Evolutionary conservation across 139 green algal species (phyloP).

Genomic region (Eudorina sp.): DNA sequence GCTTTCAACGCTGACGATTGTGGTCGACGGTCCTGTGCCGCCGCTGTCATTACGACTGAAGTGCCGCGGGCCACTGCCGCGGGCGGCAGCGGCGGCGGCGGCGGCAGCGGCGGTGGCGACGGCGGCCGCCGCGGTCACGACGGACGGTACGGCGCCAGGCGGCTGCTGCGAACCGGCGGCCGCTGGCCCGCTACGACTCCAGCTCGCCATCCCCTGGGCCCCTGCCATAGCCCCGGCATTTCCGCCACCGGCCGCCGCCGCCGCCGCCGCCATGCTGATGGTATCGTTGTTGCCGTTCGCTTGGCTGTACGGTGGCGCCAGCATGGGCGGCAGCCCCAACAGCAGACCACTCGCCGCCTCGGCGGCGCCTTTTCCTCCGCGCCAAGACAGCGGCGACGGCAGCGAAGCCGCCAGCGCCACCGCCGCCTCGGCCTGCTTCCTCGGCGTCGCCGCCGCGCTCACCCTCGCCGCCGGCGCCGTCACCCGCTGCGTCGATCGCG

Average conservation of each 20-base stretch:
- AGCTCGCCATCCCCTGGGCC: too few species aligned
- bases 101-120: too few species aligned
- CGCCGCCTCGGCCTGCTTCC: too few species aligned
- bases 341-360: background rate
- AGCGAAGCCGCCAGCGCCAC: too few species aligned
- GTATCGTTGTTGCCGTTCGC: too few species aligned
- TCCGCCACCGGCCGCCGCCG: too few species aligned
- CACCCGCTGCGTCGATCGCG: background rate
- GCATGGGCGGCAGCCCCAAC: background rate
- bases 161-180: background rate
- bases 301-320: background rate
- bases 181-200: too few species aligned
- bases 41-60: conserved; percentile 9
- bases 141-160: too few species aligned
- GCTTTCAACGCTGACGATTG: background rate
- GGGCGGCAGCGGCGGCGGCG: background rate
- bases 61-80: background rate
- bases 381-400: too few species aligned
- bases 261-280: background rate
- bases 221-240: background rate
- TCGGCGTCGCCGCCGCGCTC: background rate
- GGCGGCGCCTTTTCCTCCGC: background rate
- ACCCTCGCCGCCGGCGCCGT: background rate
- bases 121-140: too few species aligned
- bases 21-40: background rate